These are phyloP conservation scores for Pichiaceae sp. DNA, from an alignment of 1,139 yeast genomes.

Conservation along the genomic window DNA sequence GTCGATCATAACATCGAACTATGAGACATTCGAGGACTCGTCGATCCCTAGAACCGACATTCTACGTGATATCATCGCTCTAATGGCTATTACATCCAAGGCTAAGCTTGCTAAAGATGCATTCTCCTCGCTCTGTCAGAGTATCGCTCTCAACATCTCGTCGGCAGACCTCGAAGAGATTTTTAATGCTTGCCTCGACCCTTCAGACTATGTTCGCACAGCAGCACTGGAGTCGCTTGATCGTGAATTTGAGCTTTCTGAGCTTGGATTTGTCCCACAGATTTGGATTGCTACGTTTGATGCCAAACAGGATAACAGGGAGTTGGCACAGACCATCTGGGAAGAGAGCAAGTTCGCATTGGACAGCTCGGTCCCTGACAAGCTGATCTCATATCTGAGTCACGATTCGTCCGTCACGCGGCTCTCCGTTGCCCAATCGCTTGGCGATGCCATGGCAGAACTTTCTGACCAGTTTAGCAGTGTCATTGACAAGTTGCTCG, in stretches of 20 bases:
- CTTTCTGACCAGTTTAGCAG: constrained; percentile 23
- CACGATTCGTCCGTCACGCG: constrained; percentile 56
- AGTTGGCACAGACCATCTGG: constrained; percentile 78
- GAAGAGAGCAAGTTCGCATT: constrained; percentile 57
- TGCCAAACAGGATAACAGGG: constrained; percentile 53
- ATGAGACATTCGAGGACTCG: constrained; percentile 61
- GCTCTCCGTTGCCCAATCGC: constrained; percentile 55
- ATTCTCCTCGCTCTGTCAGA: constrained; percentile 65
- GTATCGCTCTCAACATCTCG: constrained; percentile 55
- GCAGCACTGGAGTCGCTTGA: constrained; percentile 80
- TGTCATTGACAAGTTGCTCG: constrained; percentile 38
- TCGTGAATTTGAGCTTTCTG: constrained; percentile 73
- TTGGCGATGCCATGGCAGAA: constrained; percentile 39
- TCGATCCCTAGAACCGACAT: constrained; percentile 63
- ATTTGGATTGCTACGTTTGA: constrained; percentile 77
- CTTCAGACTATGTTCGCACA: constrained; percentile 65
- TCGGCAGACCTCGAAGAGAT: constrained; percentile 51
- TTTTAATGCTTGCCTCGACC: constrained; percentile 44
- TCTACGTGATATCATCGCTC: constrained; percentile 51
- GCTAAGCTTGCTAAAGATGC: constrained; percentile 81
- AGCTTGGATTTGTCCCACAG: constrained; percentile 44
- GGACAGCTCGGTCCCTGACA: constrained; percentile 33
- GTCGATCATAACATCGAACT: constrained; percentile 69
- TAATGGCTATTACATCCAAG: constrained; percentile 67
- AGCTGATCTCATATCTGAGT: constrained; percentile 43